phyloP scores from a whole-genome alignment of 495 filamentous ascomycete genomes.

The Penicillium egyptiacum region DNA sequence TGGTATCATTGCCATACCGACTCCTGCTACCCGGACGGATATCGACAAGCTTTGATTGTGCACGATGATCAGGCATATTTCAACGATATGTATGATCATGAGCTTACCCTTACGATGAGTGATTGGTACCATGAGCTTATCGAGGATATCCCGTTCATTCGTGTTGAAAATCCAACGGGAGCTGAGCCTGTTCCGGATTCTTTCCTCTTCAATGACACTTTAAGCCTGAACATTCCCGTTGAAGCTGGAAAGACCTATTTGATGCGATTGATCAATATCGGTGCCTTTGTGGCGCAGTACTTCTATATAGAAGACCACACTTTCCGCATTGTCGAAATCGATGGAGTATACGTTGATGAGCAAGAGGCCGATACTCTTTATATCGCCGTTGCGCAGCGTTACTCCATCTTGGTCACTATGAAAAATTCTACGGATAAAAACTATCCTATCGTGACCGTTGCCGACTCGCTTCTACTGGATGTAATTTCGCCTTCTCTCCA shows the following conservation, averaged over 20 bases:
- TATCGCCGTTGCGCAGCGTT: constrained; percentile 69
- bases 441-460: constrained; percentile 58
- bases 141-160: constrained; percentile 49
- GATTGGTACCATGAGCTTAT: constrained; percentile 62
- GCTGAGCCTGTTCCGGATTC: constrained; percentile 55
- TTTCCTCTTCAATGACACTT: constrained; percentile 58
- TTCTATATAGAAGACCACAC: constrained; percentile 76
- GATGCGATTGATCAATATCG: constrained; percentile 74
- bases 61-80: constrained; percentile 65
- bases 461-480: constrained; percentile 36
- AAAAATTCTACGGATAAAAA: constrained; percentile 64
- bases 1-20: constrained; percentile 79
- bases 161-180: constrained; percentile 49
- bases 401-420: constrained; percentile 65
- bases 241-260: constrained; percentile 77
- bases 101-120: constrained; percentile 62
- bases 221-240: constrained; percentile 55
- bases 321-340: constrained; percentile 58
- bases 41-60: constrained; percentile 68
- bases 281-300: constrained; percentile 71
- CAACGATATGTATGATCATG: constrained; percentile 62
- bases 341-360: constrained; percentile 56
- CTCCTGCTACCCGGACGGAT: constrained; percentile 74
- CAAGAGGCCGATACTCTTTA: constrained; percentile 62
- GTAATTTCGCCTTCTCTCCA: constrained; percentile 37